A percentile compares a stretch with the other conserved stretches of the same genome.
Evolutionary conservation across 2,329 filamentous ascomycete genomes (phyloP).

Genomic region (Cordyceps cicadae): DNA sequence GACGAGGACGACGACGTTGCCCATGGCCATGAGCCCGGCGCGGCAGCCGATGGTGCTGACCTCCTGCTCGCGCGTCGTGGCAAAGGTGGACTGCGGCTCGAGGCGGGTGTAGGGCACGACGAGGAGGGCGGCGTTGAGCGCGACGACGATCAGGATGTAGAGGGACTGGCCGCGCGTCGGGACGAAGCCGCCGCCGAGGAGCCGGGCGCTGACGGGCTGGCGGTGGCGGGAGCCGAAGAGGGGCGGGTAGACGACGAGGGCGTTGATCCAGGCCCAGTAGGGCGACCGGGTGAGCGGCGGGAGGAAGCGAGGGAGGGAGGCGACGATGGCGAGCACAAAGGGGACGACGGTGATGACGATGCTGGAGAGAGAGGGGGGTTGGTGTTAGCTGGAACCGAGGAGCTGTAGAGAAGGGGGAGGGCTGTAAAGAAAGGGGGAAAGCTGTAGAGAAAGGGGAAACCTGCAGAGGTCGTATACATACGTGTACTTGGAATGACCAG

Average conservation of each 20-base stretch:
- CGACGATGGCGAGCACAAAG: constrained; percentile 22
- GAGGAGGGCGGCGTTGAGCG: constrained; percentile 27
- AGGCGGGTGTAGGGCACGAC: constrained; percentile 22
- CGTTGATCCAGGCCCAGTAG: constrained; percentile 22
- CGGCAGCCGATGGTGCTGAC: constrained; percentile 29
- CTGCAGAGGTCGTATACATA: constrained; percentile 3
- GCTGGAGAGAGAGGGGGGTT: background rate
- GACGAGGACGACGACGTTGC: constrained; percentile 24
- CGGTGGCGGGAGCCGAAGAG: constrained; percentile 25
- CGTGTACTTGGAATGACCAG: constrained; percentile 19
- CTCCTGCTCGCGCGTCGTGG: constrained; percentile 18
- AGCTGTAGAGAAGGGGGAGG: too few species aligned
- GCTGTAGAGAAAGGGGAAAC: background rate
- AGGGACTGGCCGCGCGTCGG: constrained; percentile 29
- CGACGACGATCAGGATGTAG: constrained; percentile 25
- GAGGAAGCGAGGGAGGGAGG: constrained; percentile 29
- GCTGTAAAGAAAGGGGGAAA: too few species aligned
- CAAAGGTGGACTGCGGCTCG: constrained; percentile 22
- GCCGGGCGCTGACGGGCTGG: constrained; percentile 17
- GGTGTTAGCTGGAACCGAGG: background rate
- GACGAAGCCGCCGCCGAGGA: constrained; percentile 20
- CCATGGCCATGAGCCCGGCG: constrained; percentile 26
- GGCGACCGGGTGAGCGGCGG: constrained; percentile 20
- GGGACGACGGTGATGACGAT: constrained; percentile 21
- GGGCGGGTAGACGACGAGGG: constrained; percentile 24